phyloP scores from a whole-genome alignment of 2,329 filamentous ascomycete species.

The Xylaria sp. region DNA sequence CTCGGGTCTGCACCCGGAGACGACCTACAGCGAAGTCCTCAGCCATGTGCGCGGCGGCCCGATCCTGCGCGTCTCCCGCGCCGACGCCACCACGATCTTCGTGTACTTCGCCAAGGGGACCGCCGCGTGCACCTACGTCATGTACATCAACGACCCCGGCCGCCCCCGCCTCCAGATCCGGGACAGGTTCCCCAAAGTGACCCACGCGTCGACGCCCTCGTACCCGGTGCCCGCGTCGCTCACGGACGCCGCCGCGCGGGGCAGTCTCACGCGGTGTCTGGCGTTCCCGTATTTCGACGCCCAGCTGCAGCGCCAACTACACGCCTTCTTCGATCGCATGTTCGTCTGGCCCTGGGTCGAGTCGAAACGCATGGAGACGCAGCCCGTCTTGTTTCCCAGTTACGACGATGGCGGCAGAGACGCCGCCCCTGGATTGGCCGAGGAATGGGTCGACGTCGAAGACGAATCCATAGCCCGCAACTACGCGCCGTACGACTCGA shows the following conservation, averaged over 20 bases:
- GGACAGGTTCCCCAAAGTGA: neutral
- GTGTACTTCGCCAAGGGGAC: slow-evolving; percentile 6
- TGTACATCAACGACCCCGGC: neutral
- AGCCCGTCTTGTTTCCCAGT: neutral
- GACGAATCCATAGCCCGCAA: neutral
- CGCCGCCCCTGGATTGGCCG: neutral
- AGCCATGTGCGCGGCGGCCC: slow-evolving; percentile 37
- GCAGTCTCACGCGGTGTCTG: slow-evolving; percentile 16
- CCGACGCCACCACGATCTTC: neutral
- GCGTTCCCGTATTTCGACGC: neutral
- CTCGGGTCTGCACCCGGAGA: neutral
- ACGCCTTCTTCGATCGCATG: neutral
- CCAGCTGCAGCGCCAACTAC: neutral
- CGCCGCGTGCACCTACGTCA: slow-evolving; percentile 11
- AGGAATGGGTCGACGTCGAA: neutral
- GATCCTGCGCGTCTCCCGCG: slow-evolving; percentile 19
- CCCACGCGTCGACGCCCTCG: slow-evolving; percentile 18
- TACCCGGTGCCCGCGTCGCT: slow-evolving; percentile 15
- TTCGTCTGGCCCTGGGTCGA: neutral
- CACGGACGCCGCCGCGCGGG: neutral
- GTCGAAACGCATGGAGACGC: too few relatives aligned
- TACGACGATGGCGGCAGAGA: neutral
- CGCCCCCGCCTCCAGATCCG: neutral
- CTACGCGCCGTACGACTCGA: too few relatives aligned
- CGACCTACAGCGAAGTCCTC: slow-evolving; percentile 23